Base-by-base conservation (phyloP, 148 eudicot species). In the Rhododendron mucronatum region DNA sequence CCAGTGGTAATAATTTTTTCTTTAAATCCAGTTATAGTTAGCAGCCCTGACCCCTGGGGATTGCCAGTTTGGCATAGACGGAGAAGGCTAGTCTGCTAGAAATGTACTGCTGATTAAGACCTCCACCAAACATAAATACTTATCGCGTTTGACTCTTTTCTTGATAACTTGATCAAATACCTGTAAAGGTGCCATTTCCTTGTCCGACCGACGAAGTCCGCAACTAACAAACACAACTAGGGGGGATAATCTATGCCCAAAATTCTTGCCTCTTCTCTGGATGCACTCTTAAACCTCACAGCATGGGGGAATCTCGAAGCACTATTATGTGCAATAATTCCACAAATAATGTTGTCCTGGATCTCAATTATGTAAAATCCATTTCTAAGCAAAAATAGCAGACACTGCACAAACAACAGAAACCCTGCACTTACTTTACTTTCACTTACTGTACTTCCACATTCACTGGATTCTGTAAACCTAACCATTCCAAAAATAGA, bases 101-200 rank as follows among this genome's bases (percentile, higher is more conserved):
- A 45, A 26, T 65, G 10, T 69, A 30, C 69, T 57, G 33, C 48
- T 77, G 88, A 83, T 77, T 4, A 55, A 87, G 77, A 77, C 88
- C 39, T 53, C 50, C 77, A 83, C 82, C 83, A 71, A 83, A 74
- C 74, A 23, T 37, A 23, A 1, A 5, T 71, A 71, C 41, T 71
- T 33, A 33, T 71, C 41, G 45, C 33, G 76, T 30, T 67, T 67
- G 35, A 67, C 35, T 67, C 35, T 67, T 67, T 67, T 67, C 35
- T 11, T 67, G 15, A 67, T 10, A 67, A 67, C 16, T 67, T 10
- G 6, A 67, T 67, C 16, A 28, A 41, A 28, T 28, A 28, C 16
- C 16, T 67, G 15, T 21, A 26, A 67, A 67, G 35, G 74, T 67
- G 35, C 3, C 35, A 67, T 71, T 9, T n/a, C 30, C 33, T 71